Evolutionary conservation across 2,329 filamentous ascomycete species (phyloP).

Genomic region (Aspergillus candidus): DNA sequence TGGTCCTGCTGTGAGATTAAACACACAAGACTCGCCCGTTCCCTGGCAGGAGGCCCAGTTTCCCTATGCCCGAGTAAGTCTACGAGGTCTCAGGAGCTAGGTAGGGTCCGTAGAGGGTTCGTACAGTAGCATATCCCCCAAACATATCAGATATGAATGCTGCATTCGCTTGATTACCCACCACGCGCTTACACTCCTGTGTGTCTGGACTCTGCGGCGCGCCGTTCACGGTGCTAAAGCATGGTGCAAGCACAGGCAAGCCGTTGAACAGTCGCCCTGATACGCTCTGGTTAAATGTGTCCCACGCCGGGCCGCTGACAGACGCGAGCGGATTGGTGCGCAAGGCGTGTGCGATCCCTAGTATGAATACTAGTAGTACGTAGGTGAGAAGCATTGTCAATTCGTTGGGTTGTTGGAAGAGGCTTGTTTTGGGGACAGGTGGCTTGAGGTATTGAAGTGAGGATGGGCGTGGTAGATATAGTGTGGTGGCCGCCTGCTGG

Average conservation of each 20-base stretch:
- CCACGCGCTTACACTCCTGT: slow-evolving; percentile 1
- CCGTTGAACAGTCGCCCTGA: slow-evolving; percentile 5
- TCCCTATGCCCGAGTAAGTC: background rate
- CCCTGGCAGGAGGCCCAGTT: slow-evolving; percentile 9
- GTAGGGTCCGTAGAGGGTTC: background rate
- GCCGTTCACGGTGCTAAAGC: background rate
- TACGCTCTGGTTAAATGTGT: slow-evolving; percentile 3
- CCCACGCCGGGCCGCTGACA: slow-evolving; percentile 2
- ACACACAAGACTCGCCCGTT: slow-evolving; percentile 4
- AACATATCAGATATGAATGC: slow-evolving; percentile 5
- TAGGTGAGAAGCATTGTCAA: too few relatives aligned
- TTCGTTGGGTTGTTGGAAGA: too few relatives aligned
- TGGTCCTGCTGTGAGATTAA: background rate
- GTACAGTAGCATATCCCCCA: slow-evolving; percentile 3
- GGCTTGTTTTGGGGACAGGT: too few relatives aligned
- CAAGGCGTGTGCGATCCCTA: too few relatives aligned
- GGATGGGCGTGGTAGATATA: too few relatives aligned
- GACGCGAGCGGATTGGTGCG: background rate
- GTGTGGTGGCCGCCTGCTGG: too few relatives aligned
- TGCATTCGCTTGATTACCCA: background rate
- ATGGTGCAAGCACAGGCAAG: slow-evolving; percentile 6
- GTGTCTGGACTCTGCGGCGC: background rate
- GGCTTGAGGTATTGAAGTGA: too few relatives aligned
- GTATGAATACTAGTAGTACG: too few relatives aligned
- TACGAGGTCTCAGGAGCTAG: too few relatives aligned